Evolutionary conservation across 2,329 filamentous ascomycete genomes (phyloP).

Genomic region (Didymella pomorum): DNA sequence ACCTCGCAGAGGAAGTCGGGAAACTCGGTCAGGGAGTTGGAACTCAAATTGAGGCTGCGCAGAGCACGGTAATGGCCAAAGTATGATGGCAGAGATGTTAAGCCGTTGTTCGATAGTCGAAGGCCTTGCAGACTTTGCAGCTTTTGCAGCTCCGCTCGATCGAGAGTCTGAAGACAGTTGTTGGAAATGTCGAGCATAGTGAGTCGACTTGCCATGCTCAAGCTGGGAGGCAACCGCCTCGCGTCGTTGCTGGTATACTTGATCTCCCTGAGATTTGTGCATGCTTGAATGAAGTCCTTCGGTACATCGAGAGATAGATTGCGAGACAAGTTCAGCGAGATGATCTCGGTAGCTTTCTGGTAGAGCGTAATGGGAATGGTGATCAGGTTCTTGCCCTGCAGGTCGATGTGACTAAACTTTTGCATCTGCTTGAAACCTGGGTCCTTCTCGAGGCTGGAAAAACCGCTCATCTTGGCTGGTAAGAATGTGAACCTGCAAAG

Average conservation of each 20-base stretch:
- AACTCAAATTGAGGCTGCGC: slow-evolving; percentile 88
- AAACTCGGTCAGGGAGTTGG: slow-evolving; percentile 87
- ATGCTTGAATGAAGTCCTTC: slow-evolving; percentile 94
- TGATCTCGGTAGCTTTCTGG: slow-evolving; percentile 89
- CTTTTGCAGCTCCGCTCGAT: slow-evolving; percentile 80
- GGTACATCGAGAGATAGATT: slow-evolving; percentile 93
- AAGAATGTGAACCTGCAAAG: slow-evolving; percentile 95
- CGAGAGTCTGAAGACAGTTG: slow-evolving; percentile 86
- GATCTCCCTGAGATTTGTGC: slow-evolving; percentile 89
- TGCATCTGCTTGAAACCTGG: slow-evolving; percentile 81
- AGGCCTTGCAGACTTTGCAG: slow-evolving; percentile 83
- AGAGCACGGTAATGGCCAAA: slow-evolving; percentile 83
- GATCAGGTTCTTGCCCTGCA: slow-evolving; percentile 87
- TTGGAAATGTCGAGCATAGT: slow-evolving; percentile 95
- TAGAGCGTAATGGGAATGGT: slow-evolving; percentile 96
- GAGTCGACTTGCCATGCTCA: slow-evolving; percentile 80
- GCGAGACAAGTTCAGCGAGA: slow-evolving; percentile 89
- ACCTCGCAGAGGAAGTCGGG: slow-evolving; percentile 85
- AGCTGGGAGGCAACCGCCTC: slow-evolving; percentile 80
- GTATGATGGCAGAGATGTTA: slow-evolving; percentile 79
- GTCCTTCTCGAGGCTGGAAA: slow-evolving; percentile 74
- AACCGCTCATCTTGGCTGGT: slow-evolving; percentile 86
- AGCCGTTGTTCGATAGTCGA: slow-evolving; percentile 91
- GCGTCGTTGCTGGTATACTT: slow-evolving; percentile 96
- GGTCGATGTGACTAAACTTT: slow-evolving; percentile 93